Evolutionary conservation across 768 basidiomycete species (phyloP).

Genomic region (Mrakia gelida): DNA sequence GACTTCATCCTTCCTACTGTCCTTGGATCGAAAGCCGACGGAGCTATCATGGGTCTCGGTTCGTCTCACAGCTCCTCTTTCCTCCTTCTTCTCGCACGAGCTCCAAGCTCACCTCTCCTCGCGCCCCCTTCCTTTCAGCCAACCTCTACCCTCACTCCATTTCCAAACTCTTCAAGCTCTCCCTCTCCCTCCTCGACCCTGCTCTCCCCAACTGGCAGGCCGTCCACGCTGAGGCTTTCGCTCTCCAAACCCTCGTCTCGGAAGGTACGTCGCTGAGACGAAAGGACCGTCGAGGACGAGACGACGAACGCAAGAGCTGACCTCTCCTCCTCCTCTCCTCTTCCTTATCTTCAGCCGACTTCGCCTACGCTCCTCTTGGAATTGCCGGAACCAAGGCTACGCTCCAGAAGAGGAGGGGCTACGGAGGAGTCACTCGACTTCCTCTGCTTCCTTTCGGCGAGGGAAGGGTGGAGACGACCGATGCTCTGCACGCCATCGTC

Average conservation of each 20-base stretch:
- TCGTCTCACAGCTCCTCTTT: neutral
- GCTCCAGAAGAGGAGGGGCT: slow-evolving; percentile 64
- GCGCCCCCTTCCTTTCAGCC: neutral
- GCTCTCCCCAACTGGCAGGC: slow-evolving; percentile 38
- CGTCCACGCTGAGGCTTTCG: slow-evolving; percentile 63
- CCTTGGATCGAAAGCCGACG: slow-evolving; percentile 65
- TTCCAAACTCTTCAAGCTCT: slow-evolving; percentile 59
- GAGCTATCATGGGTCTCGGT: slow-evolving; percentile 84
- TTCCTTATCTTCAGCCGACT: slow-evolving; percentile 53
- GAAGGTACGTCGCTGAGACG: slow-evolving; percentile 39
- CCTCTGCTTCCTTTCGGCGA: slow-evolving; percentile 66
- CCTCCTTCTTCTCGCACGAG: slow-evolving; percentile 50
- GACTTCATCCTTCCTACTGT: slow-evolving; percentile 75
- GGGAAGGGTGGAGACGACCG: slow-evolving; percentile 58
- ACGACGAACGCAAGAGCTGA: too few species aligned
- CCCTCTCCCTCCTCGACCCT: slow-evolving; percentile 55
- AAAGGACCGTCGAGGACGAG: too few species aligned
- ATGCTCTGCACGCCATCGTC: slow-evolving; percentile 67
- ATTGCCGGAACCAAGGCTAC: slow-evolving; percentile 81
- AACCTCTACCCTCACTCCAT: slow-evolving; percentile 53
- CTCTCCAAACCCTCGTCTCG: slow-evolving; percentile 73
- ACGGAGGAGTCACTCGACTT: slow-evolving; percentile 71
- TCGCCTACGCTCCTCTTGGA: slow-evolving; percentile 67
- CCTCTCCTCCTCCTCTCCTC: too few species aligned
- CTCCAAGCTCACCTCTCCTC: neutral